Base-by-base conservation (phyloP, 176 grass and related monocot species). In the Stipa capillata region DNA sequence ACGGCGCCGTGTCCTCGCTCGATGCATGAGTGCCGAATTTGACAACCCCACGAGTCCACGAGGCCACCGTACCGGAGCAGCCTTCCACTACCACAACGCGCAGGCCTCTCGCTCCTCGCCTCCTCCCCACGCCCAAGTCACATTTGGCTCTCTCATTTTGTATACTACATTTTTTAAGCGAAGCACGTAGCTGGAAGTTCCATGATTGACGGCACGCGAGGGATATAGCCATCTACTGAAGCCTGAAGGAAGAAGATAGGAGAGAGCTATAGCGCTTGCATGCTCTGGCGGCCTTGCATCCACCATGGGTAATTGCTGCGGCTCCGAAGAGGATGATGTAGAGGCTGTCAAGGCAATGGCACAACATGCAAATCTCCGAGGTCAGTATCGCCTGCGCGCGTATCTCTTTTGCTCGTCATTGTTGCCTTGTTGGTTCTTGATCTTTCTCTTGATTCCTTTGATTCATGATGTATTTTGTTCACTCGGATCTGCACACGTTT, bases 231-330 rank as follows among this genome's bases (percentile, higher is more conserved):
- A 53, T 8, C 59, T 4, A 18, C 27, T 47, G 24, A 12, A 65
- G 5, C 3, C 34, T 24, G 33, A 16, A 58, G 31, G 59, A 48
- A 27, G 31, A 65, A 7, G 62, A 49, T 16, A 33, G 4, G 29
- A 49, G 37, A 52, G 36, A 61, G 44, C 23, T 51, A 18, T n/a
- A n/a, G n/a, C n/a, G n/a, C n/a, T n/a, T n/a, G n/a, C n/a, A n/a
- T n/a, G 28, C 11, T 40, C 2, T 36, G 16, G 36, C 23, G n/a
- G 20, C n/a, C 25, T 68, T 40, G 44, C 32, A 36, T 52, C 51
- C 12, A 33, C 65, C 81, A 88, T 88, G 86, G 86, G 86, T 0
- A 88, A 88, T 16, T 87, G 85, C 86, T 88, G 84, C 51, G 86
- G 86, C 42, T 79, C 86, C 24, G 42, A 75, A 4, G 81, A 68